Conservation (phyloP, 2,329 filamentous ascomycete species). For the Penicillium sp. region DNA sequence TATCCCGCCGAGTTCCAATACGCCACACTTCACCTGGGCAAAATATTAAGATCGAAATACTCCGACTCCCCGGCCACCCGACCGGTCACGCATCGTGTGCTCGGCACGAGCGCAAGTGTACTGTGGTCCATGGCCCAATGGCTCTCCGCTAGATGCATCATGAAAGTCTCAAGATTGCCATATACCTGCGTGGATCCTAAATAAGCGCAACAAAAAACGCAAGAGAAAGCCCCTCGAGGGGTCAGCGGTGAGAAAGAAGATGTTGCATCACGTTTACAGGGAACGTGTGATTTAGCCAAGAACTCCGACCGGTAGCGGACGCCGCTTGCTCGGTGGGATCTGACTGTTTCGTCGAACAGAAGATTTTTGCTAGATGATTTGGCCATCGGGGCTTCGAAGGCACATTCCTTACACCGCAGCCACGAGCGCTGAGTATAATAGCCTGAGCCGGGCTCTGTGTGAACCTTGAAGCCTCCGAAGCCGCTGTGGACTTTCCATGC, state of each 20-base stretch:
- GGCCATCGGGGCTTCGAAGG: constrained; percentile 43
- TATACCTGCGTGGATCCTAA: constrained; percentile 38
- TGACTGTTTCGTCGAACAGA: constrained; percentile 33
- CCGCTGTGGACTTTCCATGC: constrained; percentile 42
- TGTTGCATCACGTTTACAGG: constrained; percentile 27
- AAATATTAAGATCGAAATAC: constrained; percentile 53
- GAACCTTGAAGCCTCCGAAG: constrained; percentile 17
- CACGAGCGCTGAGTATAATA: constrained; percentile 32
- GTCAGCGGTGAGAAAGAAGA: background rate
- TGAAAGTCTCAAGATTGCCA: constrained; percentile 44
- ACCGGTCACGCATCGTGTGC: constrained; percentile 48
- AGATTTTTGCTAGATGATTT: background rate
- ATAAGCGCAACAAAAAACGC: constrained; percentile 50
- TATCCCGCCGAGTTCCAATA: background rate
- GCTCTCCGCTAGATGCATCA: constrained; percentile 47
- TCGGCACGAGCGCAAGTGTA: constrained; percentile 32
- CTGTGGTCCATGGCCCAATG: constrained; percentile 28
- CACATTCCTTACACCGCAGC: constrained; percentile 47
- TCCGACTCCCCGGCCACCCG: constrained; percentile 41
- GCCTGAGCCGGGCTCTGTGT: constrained; percentile 12
- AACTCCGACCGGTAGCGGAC: constrained; percentile 51
- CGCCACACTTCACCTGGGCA: constrained; percentile 20
- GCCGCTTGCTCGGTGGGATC: constrained; percentile 31
- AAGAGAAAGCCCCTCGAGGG: constrained; percentile 38
- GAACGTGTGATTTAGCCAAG: constrained; percentile 50